These are phyloP conservation scores for Senecio squalidus DNA, from an alignment of 140 eudicot genomes.

Conservation along the genomic window DNA sequence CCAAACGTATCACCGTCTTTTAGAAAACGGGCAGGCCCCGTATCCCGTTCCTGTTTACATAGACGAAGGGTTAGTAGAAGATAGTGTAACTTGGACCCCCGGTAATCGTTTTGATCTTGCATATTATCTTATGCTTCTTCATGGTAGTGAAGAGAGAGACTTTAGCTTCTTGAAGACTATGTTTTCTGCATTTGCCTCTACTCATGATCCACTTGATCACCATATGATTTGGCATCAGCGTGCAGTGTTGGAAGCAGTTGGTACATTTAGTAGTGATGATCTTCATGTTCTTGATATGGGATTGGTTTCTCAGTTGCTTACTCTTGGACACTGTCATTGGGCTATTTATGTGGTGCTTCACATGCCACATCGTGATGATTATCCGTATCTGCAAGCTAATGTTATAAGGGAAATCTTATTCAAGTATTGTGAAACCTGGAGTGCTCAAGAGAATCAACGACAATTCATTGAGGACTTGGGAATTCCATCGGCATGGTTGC, in stretches of 20 bases:
- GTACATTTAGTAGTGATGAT: constrained; percentile 66
- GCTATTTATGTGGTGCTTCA: constrained; percentile 93
- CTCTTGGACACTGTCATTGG: constrained; percentile 87
- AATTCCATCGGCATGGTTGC: constrained; percentile 86
- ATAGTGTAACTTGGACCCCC: constrained; percentile 27
- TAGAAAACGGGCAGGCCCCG: constrained; percentile 73
- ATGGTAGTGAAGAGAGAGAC: constrained; percentile 53
- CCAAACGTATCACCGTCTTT: constrained; percentile 71
- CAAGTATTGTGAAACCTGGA: constrained; percentile 91
- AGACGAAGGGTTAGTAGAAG: constrained; percentile 68
- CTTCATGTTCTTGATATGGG: constrained; percentile 96
- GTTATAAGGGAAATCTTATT: constrained; percentile 79
- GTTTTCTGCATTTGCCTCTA: constrained; percentile 92
- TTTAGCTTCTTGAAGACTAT: constrained; percentile 62
- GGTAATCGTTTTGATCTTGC: constrained; percentile 74
- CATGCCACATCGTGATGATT: constrained; percentile 81
- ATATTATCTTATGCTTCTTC: constrained; percentile 93
- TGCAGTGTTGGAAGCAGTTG: constrained; percentile 78
- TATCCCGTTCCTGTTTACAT: constrained; percentile 88
- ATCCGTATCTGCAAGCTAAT: constrained; percentile 61
- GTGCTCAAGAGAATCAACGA: constrained; percentile 58
- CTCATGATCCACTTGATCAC: constrained; percentile 92
- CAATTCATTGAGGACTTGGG: constrained; percentile 75
- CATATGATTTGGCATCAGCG: constrained; percentile 99
- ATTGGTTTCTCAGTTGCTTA: constrained; percentile 74